Evolutionary conservation across 2,329 filamentous ascomycete species (phyloP).

Genomic region (Trichoderma hamatum): DNA sequence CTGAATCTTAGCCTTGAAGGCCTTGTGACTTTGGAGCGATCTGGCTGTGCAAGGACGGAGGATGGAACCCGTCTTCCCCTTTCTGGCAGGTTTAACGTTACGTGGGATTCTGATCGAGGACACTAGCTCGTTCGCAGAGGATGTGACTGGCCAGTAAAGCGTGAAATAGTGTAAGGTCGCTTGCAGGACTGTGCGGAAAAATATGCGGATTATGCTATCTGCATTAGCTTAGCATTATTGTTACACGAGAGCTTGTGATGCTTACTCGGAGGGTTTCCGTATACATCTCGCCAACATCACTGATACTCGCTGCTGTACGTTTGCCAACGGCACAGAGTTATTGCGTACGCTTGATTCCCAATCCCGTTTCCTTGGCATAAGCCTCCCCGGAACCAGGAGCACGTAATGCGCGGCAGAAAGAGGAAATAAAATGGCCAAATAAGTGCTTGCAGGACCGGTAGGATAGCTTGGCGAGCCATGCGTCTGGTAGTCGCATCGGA

Average conservation of each 20-base stretch:
- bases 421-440: neutral
- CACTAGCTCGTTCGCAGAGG: slow-evolving; percentile 3
- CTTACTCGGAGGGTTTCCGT: neutral
- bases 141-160: neutral
- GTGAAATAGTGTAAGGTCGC: neutral
- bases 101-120: slow-evolving; percentile 1
- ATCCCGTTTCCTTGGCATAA: neutral
- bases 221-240: neutral
- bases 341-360: neutral
- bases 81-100: slow-evolving; percentile 22
- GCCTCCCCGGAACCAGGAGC: neutral
- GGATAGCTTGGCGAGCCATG: slow-evolving; percentile 8
- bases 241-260: neutral
- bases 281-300: neutral
- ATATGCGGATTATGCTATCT: neutral
- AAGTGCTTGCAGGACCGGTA: neutral
- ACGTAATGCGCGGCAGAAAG: neutral
- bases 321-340: neutral
- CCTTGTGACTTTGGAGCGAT: slow-evolving; percentile 22
- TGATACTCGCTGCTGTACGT: neutral
- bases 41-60: slow-evolving; percentile 6
- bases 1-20: neutral
- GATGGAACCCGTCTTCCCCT: slow-evolving; percentile 6
- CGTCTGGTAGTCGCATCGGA: slow-evolving; percentile 12
- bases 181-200: neutral